Conservation (phyloP, 1,139 yeast species). For the Debaryomyces psychrophilus region DNA sequence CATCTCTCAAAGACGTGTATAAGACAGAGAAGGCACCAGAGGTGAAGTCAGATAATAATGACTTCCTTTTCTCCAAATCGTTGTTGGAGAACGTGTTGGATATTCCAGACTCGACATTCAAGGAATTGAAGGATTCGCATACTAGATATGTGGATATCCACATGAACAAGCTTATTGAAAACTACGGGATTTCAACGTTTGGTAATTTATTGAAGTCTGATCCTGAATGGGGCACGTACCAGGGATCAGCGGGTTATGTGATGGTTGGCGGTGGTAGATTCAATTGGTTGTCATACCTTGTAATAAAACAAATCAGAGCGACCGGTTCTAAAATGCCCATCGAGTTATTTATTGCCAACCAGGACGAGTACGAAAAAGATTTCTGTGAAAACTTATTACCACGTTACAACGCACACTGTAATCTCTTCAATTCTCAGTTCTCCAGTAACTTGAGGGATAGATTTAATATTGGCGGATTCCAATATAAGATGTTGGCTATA, state of each 20-base stretch:
- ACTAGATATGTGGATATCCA: slow-evolving; percentile 32
- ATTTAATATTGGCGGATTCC: slow-evolving; percentile 57
- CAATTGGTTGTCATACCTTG: slow-evolving; percentile 49
- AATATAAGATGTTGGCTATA: slow-evolving; percentile 64
- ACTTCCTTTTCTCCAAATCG: slow-evolving; percentile 40
- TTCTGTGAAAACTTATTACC: slow-evolving; percentile 59
- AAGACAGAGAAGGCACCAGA: slow-evolving; percentile 37
- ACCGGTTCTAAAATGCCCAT: slow-evolving; percentile 45
- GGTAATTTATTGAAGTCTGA: slow-evolving; percentile 39
- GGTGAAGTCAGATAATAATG: slow-evolving; percentile 25
- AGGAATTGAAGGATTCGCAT: slow-evolving; percentile 39
- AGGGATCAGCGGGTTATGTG: slow-evolving; percentile 44
- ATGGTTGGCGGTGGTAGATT: slow-evolving; percentile 50
- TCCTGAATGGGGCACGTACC: slow-evolving; percentile 40
- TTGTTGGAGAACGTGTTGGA: slow-evolving; percentile 45
- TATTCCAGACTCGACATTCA: slow-evolving; percentile 34
- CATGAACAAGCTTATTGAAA: slow-evolving; percentile 34
- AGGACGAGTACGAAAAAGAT: slow-evolving; percentile 50
- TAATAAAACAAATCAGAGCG: slow-evolving; percentile 44
- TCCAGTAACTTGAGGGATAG: slow-evolving; percentile 25
- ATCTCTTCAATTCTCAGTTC: slow-evolving; percentile 43
- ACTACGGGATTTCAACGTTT: slow-evolving; percentile 38
- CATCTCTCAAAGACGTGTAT: slow-evolving; percentile 40
- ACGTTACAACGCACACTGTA: slow-evolving; percentile 56
- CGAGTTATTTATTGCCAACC: slow-evolving; percentile 55